These are phyloP conservation scores for Aspergillus nidulans DNA, from an alignment of 495 filamentous ascomycete species.

Conservation along the genomic window DNA sequence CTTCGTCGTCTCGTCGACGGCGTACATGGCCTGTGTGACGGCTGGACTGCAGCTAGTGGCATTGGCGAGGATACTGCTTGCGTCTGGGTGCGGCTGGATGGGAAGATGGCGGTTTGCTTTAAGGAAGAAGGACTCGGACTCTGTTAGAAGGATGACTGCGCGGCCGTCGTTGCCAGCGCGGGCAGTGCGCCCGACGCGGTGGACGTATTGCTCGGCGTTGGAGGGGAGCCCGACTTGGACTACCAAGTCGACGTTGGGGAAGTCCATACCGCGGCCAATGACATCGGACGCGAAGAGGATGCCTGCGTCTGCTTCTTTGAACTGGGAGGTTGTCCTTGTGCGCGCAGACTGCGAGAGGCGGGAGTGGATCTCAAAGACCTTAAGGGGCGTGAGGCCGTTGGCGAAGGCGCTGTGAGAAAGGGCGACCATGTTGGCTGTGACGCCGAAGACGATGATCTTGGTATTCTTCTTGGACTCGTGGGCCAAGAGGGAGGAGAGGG, in stretches of 20 bases:
- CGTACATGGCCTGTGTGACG: constrained; percentile 33
- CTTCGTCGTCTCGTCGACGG: constrained; percentile 45
- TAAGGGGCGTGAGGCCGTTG: constrained; percentile 37
- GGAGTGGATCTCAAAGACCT: constrained; percentile 56
- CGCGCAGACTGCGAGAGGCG: constrained; percentile 54
- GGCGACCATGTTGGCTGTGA: constrained; percentile 59
- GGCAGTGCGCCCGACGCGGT: constrained; percentile 72
- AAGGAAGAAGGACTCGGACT: constrained; percentile 58
- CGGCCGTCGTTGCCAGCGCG: constrained; percentile 65
- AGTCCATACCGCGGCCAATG: constrained; percentile 82
- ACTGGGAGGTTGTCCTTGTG: constrained; percentile 55
- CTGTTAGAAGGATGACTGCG: constrained; percentile 59
- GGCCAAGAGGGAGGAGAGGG: constrained; percentile 43
- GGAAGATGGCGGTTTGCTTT: constrained; percentile 48
- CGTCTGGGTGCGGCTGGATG: constrained; percentile 49
- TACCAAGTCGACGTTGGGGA: constrained; percentile 87
- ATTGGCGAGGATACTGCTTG: constrained; percentile 32
- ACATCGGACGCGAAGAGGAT: constrained; percentile 67
- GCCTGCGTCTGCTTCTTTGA: constrained; percentile 50
- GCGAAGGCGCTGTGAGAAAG: constrained; percentile 49
- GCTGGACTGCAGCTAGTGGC: constrained; percentile 16
- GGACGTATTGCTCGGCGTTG: constrained; percentile 77
- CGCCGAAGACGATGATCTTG: constrained; percentile 67
- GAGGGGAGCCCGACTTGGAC: constrained; percentile 75
- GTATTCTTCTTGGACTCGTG: constrained; percentile 43